Percentiles rank a stretch among this genome's conserved stretches.
phyloP scores from a whole-genome alignment of 441 rosid genomes.

The Syzygium syzygioides region DNA sequence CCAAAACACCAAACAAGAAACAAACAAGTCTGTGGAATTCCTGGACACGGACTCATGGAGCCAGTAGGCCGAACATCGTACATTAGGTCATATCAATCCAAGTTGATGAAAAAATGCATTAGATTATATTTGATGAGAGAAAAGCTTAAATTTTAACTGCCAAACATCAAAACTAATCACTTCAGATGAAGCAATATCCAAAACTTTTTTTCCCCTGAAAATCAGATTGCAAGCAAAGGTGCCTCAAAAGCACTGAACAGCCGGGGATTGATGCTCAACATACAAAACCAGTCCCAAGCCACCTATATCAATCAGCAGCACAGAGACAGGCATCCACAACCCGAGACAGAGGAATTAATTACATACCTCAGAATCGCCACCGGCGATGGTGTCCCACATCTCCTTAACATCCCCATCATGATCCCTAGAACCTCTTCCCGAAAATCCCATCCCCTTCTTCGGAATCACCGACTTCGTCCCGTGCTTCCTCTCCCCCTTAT shows the following conservation, averaged over 20 bases:
- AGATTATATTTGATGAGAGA: background rate
- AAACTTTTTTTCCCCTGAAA: background rate
- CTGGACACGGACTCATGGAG: background rate
- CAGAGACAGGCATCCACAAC: background rate
- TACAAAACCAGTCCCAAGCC: background rate
- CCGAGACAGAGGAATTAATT: background rate
- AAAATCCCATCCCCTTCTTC: slow-evolving; percentile 33
- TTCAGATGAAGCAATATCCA: background rate
- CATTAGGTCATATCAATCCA: background rate
- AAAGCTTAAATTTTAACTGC: background rate
- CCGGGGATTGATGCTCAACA: background rate
- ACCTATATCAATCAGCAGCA: background rate
- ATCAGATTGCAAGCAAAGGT: background rate
- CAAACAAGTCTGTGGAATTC: background rate
- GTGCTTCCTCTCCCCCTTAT: slow-evolving; percentile 17
- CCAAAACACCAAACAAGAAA: background rate
- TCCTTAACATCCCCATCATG: slow-evolving; percentile 60
- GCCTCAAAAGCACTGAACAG: background rate
- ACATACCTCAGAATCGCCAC: slow-evolving; percentile 81
- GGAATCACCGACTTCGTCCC: slow-evolving; percentile 23
- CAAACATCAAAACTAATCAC: background rate
- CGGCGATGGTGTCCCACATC: slow-evolving; percentile 92
- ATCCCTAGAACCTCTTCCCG: slow-evolving; percentile 12
- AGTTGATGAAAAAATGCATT: background rate
- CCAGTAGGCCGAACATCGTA: background rate